Evolutionary conservation across 441 rosid species (phyloP), one percentile per base, ranked within the genome.

Genomic region (Viola pubescens): DNA sequence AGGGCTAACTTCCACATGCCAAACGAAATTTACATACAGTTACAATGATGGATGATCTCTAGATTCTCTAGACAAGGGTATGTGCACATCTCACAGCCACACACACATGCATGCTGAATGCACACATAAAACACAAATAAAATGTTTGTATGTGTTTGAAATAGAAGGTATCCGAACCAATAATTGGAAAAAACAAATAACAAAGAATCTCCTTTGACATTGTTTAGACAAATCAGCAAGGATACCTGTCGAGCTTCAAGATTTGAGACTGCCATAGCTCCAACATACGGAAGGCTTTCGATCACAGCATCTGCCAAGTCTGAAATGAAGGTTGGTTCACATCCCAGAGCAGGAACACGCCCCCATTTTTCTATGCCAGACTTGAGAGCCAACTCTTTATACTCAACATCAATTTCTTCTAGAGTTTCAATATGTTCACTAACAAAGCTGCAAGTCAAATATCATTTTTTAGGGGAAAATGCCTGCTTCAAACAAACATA

Each of bases 271-370:
- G 96, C 98, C 96, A 94, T 88, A 62, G 97, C 97, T 62, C 97
- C 97, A 67, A 90, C 98, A 71, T 94, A 94, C 2, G 98, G 98
- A 50, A 94, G 98, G 68, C 91, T 82, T 81, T 94, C 97, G 56
- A 89, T 80, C 69, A 94, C 95, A 38, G 98, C 98, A 81, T 89
- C 97, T 19, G 98, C 98, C 78, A 94, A 79, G 81, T 94, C 97
- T 44, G 94, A 81, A 76, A 94, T 94, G 77, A 94, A 94, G 75
- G 89, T 76, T 1, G 90, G 86, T 74, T 94, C 98, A 58, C 94
- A 88, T 67, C 98, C 97, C 59, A 94, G 70, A 9, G 97, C 97
- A 34, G 97, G 96, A 62, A 94, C 98, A 71, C 97, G 85, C 3
- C 96, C 98, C 96, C 98, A 94, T 40, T 94, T 94, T 70, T 86